Conservation (phyloP, 768 basidiomycete species). For the Austroboletus eburneus region DNA sequence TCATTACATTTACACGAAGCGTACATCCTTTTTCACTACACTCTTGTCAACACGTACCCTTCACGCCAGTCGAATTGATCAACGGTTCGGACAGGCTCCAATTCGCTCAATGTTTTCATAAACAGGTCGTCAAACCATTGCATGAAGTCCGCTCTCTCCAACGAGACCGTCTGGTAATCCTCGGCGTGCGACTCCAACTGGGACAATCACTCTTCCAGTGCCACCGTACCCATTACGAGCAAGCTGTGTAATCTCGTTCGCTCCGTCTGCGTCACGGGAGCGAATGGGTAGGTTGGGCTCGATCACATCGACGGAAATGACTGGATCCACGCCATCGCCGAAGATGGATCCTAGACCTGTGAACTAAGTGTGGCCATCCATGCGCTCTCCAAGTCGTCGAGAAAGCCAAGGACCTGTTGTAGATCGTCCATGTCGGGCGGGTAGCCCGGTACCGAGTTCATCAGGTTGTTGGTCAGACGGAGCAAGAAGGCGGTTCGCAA, state of each 20-base stretch:
- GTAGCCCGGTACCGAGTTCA: slow-evolving; percentile 62
- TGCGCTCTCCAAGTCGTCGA: slow-evolving; percentile 73
- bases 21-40: too few species aligned
- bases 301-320: slow-evolving; percentile 36
- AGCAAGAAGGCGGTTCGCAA: slow-evolving; percentile 67
- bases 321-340: slow-evolving; percentile 38
- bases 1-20: too few species aligned
- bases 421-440: slow-evolving; percentile 41
- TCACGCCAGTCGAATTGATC: too few species aligned
- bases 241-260: slow-evolving; percentile 65
- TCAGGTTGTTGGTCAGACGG: slow-evolving; percentile 63
- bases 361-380: slow-evolving; percentile 64
- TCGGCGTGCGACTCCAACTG: slow-evolving; percentile 24
- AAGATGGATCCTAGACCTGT: slow-evolving; percentile 62
- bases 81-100: slow-evolving; percentile 38
- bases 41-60: not conserved
- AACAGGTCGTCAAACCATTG: slow-evolving; percentile 65
- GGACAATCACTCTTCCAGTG: slow-evolving; percentile 67
- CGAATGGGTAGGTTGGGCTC: slow-evolving; percentile 26
- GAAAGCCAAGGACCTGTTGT: slow-evolving; percentile 55
- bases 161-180: slow-evolving; percentile 32
- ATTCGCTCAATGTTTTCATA: slow-evolving; percentile 52
- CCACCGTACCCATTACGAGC: slow-evolving; percentile 53
- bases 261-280: slow-evolving; percentile 65
- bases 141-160: slow-evolving; percentile 53